These are phyloP conservation scores for Wilhelminamyces savonicus DNA, from an alignment of 805 yeast genomes.

Conservation along the genomic window DNA sequence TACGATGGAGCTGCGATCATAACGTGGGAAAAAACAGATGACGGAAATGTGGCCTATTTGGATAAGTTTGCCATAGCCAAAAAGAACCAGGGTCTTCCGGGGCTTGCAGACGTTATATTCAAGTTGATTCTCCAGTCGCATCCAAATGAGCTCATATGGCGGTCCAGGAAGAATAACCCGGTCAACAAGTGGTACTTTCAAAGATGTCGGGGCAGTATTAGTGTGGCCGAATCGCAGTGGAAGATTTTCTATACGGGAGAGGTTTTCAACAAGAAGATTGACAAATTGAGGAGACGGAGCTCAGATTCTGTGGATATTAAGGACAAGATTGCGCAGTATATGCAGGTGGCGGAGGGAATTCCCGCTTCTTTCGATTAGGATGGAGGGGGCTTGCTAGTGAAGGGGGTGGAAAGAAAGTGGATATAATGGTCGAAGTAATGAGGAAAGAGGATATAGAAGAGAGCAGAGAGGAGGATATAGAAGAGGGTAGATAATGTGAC, in stretches of 20 bases:
- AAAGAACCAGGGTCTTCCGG: conserved; percentile 81
- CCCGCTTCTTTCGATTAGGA: conserved; percentile 58
- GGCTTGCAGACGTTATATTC: conserved; percentile 90
- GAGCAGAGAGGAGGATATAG: too few species aligned
- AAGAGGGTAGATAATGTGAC: too few species aligned
- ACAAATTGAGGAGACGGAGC: conserved; percentile 7
- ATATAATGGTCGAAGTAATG: too few species aligned
- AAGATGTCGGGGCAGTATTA: conserved; percentile 66
- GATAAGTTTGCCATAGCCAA: conserved; percentile 92
- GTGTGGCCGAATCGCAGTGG: conserved; percentile 30
- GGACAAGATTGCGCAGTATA: conserved; percentile 39
- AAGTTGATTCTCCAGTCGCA: conserved; percentile 67
- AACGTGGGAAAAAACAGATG: conserved; percentile 59
- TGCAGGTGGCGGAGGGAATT: conserved; percentile 48
- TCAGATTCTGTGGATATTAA: conserved; percentile 17
- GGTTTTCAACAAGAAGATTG: conserved; percentile 29
- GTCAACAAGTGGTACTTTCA: conserved; percentile 98
- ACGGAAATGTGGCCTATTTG: conserved; percentile 58
- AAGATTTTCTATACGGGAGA: conserved; percentile 38
- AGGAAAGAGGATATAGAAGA: too few species aligned
- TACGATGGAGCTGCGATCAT: conserved; percentile 94
- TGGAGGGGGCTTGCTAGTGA: too few species aligned
- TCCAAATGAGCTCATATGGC: conserved; percentile 77
- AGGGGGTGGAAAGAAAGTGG: too few species aligned
- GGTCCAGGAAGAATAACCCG: conserved; percentile 80